Evolutionary conservation across 202 grass and related monocot species (phyloP).

Genomic region (Carex arenaria): DNA sequence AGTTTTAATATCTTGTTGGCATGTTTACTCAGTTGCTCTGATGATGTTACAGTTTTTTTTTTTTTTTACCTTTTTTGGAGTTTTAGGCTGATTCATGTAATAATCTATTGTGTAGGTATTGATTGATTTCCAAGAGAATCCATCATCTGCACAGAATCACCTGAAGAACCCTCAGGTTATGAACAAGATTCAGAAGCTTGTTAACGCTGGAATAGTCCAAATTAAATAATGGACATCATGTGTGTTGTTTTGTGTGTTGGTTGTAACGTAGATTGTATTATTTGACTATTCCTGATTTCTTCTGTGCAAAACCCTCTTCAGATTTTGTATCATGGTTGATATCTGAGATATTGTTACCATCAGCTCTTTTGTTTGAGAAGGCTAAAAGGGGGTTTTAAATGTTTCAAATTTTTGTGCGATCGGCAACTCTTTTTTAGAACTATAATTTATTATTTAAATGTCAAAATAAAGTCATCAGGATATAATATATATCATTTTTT

Average conservation of each 20-base stretch:
- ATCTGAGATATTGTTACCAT: background rate
- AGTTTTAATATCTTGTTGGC: background rate
- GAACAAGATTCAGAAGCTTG: slow-evolving; percentile 86
- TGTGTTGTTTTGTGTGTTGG: background rate
- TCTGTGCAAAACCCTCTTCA: background rate
- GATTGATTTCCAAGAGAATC: slow-evolving; percentile 86
- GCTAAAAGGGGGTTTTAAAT: background rate
- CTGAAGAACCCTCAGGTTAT: slow-evolving; percentile 79
- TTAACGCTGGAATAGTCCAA: slow-evolving; percentile 70
- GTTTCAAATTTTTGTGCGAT: background rate
- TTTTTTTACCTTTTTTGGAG: background rate
- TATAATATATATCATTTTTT: too few relatives aligned
- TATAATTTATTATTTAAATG: too few relatives aligned
- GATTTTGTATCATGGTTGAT: slow-evolving; percentile 21
- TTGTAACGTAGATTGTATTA: slow-evolving; percentile 7
- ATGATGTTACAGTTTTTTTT: background rate
- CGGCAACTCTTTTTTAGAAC: too few relatives aligned
- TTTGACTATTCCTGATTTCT: slow-evolving; percentile 1
- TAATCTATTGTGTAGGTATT: slow-evolving; percentile 43
- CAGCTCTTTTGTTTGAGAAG: background rate
- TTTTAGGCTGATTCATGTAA: background rate
- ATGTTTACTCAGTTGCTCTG: background rate
- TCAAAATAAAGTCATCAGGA: too few relatives aligned
- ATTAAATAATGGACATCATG: slow-evolving; percentile 36
- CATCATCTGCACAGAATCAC: slow-evolving; percentile 56